These are phyloP conservation scores for Apiospora malaysiana DNA, from an alignment of 2,329 filamentous ascomycete species.

Conservation along the genomic window DNA sequence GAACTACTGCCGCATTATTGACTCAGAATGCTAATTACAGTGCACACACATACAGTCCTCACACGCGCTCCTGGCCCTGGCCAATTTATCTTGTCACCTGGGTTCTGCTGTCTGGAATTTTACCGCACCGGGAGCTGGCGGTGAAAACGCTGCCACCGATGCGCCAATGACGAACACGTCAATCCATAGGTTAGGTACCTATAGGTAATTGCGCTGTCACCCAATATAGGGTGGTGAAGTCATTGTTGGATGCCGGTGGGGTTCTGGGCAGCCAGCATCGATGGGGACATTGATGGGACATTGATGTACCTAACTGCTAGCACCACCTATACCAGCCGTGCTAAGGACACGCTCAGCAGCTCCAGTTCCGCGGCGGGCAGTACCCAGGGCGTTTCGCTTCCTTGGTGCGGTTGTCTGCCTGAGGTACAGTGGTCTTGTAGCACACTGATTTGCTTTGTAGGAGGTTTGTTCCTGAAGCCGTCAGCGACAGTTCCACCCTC, in stretches of 20 bases:
- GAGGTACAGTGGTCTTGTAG: neutral
- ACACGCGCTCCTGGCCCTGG: neutral
- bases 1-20: constrained; percentile 10
- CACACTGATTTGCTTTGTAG: neutral
- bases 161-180: constrained; percentile 10
- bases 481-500: neutral
- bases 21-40: neutral
- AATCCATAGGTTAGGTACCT: neutral
- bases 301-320: neutral
- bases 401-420: neutral
- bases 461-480: constrained; percentile 6
- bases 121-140: neutral
- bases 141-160: neutral
- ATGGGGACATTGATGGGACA: too few species aligned
- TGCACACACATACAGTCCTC: neutral
- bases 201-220: constrained; percentile 14
- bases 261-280: neutral
- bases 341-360: neutral
- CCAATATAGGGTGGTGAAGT: constrained; percentile 17
- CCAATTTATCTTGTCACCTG: neutral
- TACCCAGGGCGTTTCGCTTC: neutral
- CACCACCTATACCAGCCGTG: neutral
- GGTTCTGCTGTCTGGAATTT: neutral
- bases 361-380: neutral
- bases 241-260: constrained; percentile 12